Evolutionary conservation across 768 basidiomycete species (phyloP), one percentile per base, ranked within the genome.

Genomic region (Serendipita vermifera): DNA sequence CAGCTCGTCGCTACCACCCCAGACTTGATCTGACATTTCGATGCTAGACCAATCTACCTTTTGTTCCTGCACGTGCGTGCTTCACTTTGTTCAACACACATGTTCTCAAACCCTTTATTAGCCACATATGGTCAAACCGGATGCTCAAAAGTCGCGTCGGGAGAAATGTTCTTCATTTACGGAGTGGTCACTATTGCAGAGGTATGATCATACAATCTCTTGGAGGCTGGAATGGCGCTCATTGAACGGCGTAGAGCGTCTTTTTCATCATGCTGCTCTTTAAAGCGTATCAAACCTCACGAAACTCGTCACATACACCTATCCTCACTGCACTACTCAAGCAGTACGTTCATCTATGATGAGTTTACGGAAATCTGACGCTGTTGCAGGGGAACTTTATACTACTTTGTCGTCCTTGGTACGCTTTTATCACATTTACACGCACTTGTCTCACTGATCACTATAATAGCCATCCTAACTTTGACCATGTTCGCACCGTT

Each of bases 161-260:
- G 46, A n/a, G 46, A 51, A n/a, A 51, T 51, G 46, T 51, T 51
- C 22, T 51, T 51, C 46, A 51, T 51, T 26, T 51, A 51, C 46
- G 46, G 46, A 7, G 32, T 51, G 9, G 46, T 51, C 9, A 27
- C 24, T 31, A 20, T 51, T 24, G 20, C 46, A 51, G 46, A 51
- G 46, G 46, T 51, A n/a, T 7, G 46, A 13, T 2, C 1, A n/a
- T n/a, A n/a, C 2, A 20, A 6, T n/a, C 7, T 51, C 9, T 5
- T n/a, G n/a, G n/a, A n/a, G n/a, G 1, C 24, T 27, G 7, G 9
- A 9, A 29, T 24, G 29, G 9, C 46, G 46, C n/a, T 1, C n/a
- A 27, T 51, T 26, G 20, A 20, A 24, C 7, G 32, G 9, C 17
- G 29, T 24, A 51, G 46, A 51, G 46, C 46, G 27, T 51, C 1